Base-by-base conservation (phyloP, 495 filamentous ascomycete genomes). In the Podospora anserina region DNA sequence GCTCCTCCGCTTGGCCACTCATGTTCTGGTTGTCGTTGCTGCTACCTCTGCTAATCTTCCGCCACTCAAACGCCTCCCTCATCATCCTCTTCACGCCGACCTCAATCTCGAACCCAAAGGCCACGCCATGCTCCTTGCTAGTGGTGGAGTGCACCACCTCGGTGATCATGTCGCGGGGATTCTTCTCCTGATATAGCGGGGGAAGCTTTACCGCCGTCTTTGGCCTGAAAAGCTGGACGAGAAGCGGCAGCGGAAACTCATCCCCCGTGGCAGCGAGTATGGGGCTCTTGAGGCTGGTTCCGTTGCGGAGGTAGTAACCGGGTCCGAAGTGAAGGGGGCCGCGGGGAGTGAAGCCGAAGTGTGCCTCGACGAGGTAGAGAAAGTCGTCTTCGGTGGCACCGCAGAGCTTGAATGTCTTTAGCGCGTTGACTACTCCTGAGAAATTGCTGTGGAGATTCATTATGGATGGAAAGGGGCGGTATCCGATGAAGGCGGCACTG, bases 401-500 rank as follows among this genome's bases (percentile, higher is more conserved):
- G 58, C 58, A 70, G 27, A 68, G 69, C 34, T 65, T 70, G 11
- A 28, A 20, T 0, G 63, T 66, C 11, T 58, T 69, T 18, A 69
- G 26, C 2, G 56, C 57, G 28, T n/a, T 26, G 2, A 65, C 26
- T 39, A 64, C 27, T 7, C 65, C 65, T 5, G 39, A 61, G 61
- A 27, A 61, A 18, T 68, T 70, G 34, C 34, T 26, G 66, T 70
- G 64, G n/a, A 68, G 55, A 26, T 70, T 70, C 30, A 70, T 68
- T 54, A 70, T 19, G 1, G 69, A 27, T 5, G 65, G 66, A 20
- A 70, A 70, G 13, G 69, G 55, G 32, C 64, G 65, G 20, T 70
- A 66, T 32, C 68, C 64, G n/a, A 7, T 3, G n/a, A 69, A 66
- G 6, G 23, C 59, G 4, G 64, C 59, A 3, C 16, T 28, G 39